These are phyloP conservation scores for Neopestalotiopsis sp. DNA, from an alignment of 2,329 filamentous ascomycete species.

Conservation along the genomic window DNA sequence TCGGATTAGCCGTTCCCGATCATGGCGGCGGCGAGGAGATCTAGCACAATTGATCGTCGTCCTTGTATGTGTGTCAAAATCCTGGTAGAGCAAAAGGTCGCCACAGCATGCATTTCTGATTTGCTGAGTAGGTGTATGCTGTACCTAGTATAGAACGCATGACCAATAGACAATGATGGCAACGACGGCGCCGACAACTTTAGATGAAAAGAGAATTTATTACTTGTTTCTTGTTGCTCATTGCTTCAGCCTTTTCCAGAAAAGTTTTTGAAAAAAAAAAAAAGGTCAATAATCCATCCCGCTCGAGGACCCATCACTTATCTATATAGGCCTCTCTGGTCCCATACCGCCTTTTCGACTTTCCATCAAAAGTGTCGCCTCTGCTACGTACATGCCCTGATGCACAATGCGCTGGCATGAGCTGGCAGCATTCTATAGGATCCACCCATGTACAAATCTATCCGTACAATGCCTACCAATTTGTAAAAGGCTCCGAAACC, in stretches of 20 bases:
- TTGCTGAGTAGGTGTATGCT: background rate
- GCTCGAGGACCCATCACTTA: conserved; percentile 15
- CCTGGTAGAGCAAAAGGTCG: background rate
- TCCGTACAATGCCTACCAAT: conserved; percentile 9
- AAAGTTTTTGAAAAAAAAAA: background rate
- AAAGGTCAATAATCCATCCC: background rate
- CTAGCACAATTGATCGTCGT: conserved; percentile 9
- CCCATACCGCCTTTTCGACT: conserved; percentile 40
- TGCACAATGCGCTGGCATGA: conserved; percentile 42
- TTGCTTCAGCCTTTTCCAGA: background rate
- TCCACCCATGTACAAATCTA: conserved; percentile 22
- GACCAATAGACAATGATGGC: background rate
- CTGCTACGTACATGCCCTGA: conserved; percentile 29
- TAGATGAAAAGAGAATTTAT: background rate
- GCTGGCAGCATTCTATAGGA: conserved; percentile 40
- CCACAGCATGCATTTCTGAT: background rate
- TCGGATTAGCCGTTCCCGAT: conserved; percentile 17
- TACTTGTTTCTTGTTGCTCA: background rate
- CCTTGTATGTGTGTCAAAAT: background rate
- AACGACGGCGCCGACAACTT: background rate
- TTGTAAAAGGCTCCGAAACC: conserved; percentile 14
- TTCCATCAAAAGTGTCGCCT: conserved; percentile 32
- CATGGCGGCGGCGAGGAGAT: conserved; percentile 6
- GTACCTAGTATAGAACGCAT: conserved; percentile 11
- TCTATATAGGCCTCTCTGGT: conserved; percentile 25